Percentiles rank a stretch among this genome's conserved stretches.
phyloP scores from a whole-genome alignment of 1,284 basidiomycete species.

The Cryptococcus wingfieldii region DNA sequence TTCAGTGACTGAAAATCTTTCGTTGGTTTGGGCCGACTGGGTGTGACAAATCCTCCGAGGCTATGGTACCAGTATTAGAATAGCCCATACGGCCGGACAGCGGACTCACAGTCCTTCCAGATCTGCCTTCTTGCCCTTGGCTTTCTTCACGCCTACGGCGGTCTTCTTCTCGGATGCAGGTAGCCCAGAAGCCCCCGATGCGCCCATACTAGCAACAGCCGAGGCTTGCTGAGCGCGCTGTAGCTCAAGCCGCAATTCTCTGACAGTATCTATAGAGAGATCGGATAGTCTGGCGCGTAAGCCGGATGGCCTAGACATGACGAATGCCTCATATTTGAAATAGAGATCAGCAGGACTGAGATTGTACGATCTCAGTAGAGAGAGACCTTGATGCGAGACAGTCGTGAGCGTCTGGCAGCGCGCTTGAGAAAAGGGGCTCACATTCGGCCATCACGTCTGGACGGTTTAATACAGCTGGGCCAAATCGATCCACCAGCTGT shows the following conservation, averaged over 20 bases:
- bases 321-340: conserved; percentile 52
- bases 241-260: conserved; percentile 48
- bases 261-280: conserved; percentile 42
- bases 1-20: neutral
- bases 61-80: conserved; percentile 8
- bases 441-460: conserved; percentile 46
- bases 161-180: conserved; percentile 2
- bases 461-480: conserved; percentile 30
- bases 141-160: conserved; percentile 28
- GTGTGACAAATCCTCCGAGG: conserved; percentile 38
- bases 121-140: conserved; percentile 27
- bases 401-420: neutral
- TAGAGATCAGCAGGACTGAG: conserved; percentile 46
- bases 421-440: conserved; percentile 12
- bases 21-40: conserved; percentile 24
- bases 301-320: conserved; percentile 44
- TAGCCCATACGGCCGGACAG: neutral
- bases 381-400: conserved; percentile 35
- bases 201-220: conserved; percentile 16
- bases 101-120: conserved; percentile 44
- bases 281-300: conserved; percentile 39
- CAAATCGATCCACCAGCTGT: conserved; percentile 36
- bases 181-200: neutral
- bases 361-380: conserved; percentile 44
- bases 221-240: conserved; percentile 43